phyloP scores from a whole-genome alignment of 345 rosid species.

The Pistacia integerrima region DNA sequence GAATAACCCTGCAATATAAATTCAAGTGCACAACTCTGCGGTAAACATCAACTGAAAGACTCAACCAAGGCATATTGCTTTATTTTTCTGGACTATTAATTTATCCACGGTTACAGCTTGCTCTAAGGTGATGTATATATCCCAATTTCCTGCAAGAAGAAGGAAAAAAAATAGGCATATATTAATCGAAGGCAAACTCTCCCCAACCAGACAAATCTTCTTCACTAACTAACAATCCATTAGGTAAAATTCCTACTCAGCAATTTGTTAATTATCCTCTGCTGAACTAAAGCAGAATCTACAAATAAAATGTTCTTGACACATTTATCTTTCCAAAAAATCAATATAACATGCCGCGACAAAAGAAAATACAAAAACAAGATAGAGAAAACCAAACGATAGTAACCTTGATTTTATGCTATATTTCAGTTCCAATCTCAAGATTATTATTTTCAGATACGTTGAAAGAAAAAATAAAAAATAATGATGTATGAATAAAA shows the following conservation, averaged over 20 bases:
- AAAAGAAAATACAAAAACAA: not conserved
- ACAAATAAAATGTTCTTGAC: not conserved
- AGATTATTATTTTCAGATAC: not conserved
- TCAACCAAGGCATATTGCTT: conserved; percentile 73
- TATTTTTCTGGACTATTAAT: conserved; percentile 16
- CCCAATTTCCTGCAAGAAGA: conserved; percentile 17
- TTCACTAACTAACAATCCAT: not conserved
- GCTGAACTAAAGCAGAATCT: not conserved
- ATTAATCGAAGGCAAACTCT: not conserved
- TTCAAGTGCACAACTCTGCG: conserved; percentile 64
- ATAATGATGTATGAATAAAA: not conserved
- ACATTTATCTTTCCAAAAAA: not conserved
- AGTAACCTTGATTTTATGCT: not conserved
- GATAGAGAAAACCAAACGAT: not conserved
- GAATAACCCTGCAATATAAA: conserved; percentile 87
- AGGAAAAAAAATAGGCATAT: not conserved
- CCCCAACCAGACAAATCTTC: not conserved
- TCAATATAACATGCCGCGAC: not conserved
- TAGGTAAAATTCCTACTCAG: not conserved
- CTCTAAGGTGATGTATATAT: conserved; percentile 9
- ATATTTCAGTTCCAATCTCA: not conserved
- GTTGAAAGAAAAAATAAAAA: not conserved
- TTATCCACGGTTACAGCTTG: conserved; percentile 19
- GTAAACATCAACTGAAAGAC: conserved; percentile 51
- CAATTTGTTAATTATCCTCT: not conserved